Base-by-base conservation (phyloP, 2,329 filamentous ascomycete species). In the Epicoccum nigrum region DNA sequence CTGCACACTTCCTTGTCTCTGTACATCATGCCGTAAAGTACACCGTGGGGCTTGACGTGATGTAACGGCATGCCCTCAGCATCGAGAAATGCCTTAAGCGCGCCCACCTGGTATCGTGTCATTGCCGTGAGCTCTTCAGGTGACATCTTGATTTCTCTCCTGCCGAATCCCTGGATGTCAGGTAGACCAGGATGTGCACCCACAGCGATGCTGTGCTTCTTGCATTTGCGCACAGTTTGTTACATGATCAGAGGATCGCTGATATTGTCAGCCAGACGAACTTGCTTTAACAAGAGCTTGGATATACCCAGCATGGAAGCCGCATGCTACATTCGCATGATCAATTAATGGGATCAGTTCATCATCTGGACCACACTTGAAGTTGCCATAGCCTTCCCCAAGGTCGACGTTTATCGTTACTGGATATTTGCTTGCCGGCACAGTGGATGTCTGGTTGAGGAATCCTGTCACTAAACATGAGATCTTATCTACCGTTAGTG, bases 141-240 rank as follows among this genome's bases (percentile, higher is more conserved):
- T 1, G 76, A 72, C 60, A 87, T 76, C 35, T 82, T 80, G 67
- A 88, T 86, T 55, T 83, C 80, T 15, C 85, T 78, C 2, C 85
- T 76, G 2, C 85, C 85, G 59, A 88, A 88, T 7, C 85, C 85
- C 70, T 84, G 79, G 17, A 86, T 76, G 64, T 88, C 85, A n/a
- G 82, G 84, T 0, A 87, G 74, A 1, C 84, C 84, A 0, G 85
- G 85, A 59, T 88, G 85, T 0, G 86, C 86, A 7, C 85, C 85
- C 5, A 83, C 73, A 41, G 76, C 77, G 54, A 87, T 78, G 50
- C 76, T 76, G 67, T 85, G 79, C 33, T 77, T 65, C 68, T 86
- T 86, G 70, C 82, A 85, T 15, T 79, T 74, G 8, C 73, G 74
- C 9, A 87, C 80, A 0, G 84, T 87, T 48, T 83, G 75, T 39